Evolutionary conservation across 306 rosid species (phyloP), one percentile per base, ranked within the genome.

Genomic region (Pterocarpus macrocarpus): DNA sequence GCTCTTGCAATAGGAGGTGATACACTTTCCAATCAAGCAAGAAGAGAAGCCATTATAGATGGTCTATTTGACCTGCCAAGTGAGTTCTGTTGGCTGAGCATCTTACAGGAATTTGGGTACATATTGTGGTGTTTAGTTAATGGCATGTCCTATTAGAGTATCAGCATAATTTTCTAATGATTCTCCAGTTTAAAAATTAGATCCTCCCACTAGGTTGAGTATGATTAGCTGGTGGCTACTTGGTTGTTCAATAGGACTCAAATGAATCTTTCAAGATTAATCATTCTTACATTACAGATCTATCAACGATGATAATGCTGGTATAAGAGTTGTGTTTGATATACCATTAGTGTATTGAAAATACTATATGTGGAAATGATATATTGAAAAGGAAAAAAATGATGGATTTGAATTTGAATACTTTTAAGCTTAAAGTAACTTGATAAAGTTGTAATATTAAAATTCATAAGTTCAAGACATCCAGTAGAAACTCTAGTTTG

Each of bases 1-100:
- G 92, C 99, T 57, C 92, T 95, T 57, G 98, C 99, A 61, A 91
- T 93, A 58, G 99, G 99, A 69, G 94, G 92, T 13, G 99, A 95
- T 82, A 88, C 97, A 69, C 87, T 93, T 79, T 95, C 99, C 83
- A 89, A 79, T 87, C 86, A 91, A 82, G 88, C 88, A 41, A 90
- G 92, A 87, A 91, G 97, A 81, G 99, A 95, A 82, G 93, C 98
- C 56, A 89, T 92, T 73, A 83, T 93, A 30, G 99, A 95, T 80
- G 92, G 99, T 75, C 91, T 95, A 68, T 88, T 85, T 84, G 91
- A 91, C 88, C 86, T 95, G 86, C 98, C 99, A 81, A 90, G 98
- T 95, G 77, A 91, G 97, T 88, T 86, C 57, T 15, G 53, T 30
- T 66, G 49, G 71, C 74, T 61, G 39, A 55, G 71, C 71, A 68